Evolutionary conservation across 2,329 filamentous ascomycete genomes (phyloP).

Genomic region (Alternaria tenuissima): DNA sequence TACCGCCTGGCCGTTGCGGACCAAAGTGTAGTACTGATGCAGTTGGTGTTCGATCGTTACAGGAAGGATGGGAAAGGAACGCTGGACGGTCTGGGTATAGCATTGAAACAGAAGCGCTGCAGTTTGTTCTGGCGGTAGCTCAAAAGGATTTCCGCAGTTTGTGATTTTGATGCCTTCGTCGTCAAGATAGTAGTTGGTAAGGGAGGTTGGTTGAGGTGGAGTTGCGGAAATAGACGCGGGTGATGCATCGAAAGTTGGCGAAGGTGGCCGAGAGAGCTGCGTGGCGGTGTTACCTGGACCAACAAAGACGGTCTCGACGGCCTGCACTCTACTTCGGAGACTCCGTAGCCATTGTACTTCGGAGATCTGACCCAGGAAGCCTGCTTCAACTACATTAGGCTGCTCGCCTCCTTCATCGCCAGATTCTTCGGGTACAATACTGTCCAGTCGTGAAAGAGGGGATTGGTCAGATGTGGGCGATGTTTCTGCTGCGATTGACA

Average conservation of each 20-base stretch:
- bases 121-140: constrained; percentile 20
- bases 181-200: constrained; percentile 35
- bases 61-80: constrained; percentile 34
- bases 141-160: constrained; percentile 10
- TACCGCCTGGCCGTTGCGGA: constrained; percentile 5
- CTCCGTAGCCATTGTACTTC: constrained; percentile 33
- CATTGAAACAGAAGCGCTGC: constrained; percentile 32
- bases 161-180: constrained; percentile 28
- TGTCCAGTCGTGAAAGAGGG: constrained; percentile 1
- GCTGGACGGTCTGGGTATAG: constrained; percentile 42
- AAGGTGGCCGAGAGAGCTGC: neutral
- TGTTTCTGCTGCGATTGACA: neutral
- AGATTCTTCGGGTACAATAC: neutral
- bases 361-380: constrained; percentile 25
- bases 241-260: neutral
- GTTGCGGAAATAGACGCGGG: neutral
- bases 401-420: neutral
- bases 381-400: constrained; percentile 8
- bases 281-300: neutral
- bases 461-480: constrained; percentile 1
- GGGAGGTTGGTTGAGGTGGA: neutral
- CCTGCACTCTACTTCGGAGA: constrained; percentile 14
- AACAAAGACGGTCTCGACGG: constrained; percentile 10
- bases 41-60: constrained; percentile 12
- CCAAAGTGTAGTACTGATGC: constrained; percentile 13